These are phyloP conservation scores for Trichaptum fuscoviolaceum DNA, from an alignment of 768 basidiomycete genomes.

Conservation along the genomic window DNA sequence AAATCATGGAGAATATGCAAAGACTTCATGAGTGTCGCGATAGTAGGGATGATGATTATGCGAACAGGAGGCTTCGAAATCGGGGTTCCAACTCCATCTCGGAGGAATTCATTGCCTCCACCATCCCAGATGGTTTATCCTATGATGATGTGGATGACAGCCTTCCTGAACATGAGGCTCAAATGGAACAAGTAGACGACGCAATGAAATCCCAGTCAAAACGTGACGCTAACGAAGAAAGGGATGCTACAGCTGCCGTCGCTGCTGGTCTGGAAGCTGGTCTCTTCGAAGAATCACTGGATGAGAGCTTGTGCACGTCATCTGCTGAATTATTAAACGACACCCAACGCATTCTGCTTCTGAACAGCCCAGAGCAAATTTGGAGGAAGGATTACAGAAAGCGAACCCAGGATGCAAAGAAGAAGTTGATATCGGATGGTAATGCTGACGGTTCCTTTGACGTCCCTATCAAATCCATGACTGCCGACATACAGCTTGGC, in stretches of 20 bases:
- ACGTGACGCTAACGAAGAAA: not conserved
- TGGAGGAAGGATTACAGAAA: too few relatives aligned
- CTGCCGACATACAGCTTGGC: too few relatives aligned
- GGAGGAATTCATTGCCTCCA: conserved; percentile 7
- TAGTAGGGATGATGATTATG: conserved; percentile 27
- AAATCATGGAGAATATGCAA: conserved; percentile 36
- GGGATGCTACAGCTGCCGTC: not conserved
- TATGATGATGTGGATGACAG: conserved; percentile 16
- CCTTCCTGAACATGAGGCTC: not conserved
- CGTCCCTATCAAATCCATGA: too few relatives aligned
- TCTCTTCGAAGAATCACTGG: conserved; percentile 4
- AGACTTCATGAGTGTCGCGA: conserved; percentile 36
- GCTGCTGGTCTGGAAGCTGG: conserved; percentile 8
- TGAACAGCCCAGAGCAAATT: too few relatives aligned
- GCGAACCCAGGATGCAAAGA: too few relatives aligned
- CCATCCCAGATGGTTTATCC: conserved; percentile 12
- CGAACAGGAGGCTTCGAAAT: conserved; percentile 9
- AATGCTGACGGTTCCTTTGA: too few relatives aligned
- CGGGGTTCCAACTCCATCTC: not conserved
- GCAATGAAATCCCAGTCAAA: not conserved
- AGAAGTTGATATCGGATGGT: too few relatives aligned
- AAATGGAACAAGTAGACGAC: not conserved
- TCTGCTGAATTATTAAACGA: not conserved
- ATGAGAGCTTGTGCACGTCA: not conserved
- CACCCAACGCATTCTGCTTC: too few relatives aligned